Evolutionary conservation across 78 protist species (phyloP).

Genomic region (Dictyostelium firmibasis): DNA sequence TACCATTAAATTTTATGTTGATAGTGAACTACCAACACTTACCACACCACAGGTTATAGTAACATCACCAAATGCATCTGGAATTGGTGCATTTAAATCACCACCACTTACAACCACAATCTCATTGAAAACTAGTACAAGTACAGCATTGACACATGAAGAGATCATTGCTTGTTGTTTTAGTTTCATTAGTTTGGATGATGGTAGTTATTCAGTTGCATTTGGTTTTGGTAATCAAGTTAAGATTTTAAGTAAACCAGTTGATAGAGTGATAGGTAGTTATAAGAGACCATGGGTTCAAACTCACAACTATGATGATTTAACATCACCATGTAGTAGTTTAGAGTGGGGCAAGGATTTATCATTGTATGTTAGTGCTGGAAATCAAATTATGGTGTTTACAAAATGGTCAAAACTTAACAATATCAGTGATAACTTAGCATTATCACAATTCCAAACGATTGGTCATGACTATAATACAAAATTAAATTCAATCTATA

Average conservation of each 20-base stretch:
- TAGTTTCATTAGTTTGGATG: slow-evolving; percentile 7
- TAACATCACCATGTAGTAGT: neutral
- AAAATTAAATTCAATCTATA: slow-evolving; percentile 4
- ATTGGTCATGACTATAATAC: neutral
- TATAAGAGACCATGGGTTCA: slow-evolving; percentile 58
- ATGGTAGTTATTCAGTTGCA: slow-evolving; percentile 14
- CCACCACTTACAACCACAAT: neutral
- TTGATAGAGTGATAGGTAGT: slow-evolving; percentile 40
- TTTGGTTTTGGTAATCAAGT: slow-evolving; percentile 12
- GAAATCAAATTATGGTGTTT: slow-evolving; percentile 65
- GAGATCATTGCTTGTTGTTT: neutral
- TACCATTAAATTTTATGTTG: slow-evolving; percentile 30
- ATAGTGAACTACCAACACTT: neutral
- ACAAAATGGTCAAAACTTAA: slow-evolving; percentile 61
- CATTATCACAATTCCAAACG: neutral
- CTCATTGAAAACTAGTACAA: neutral
- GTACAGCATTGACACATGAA: neutral
- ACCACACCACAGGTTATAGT: neutral
- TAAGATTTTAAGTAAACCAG: slow-evolving; percentile 11
- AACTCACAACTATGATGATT: slow-evolving; percentile 33
- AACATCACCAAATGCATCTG: neutral
- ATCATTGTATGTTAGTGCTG: slow-evolving; percentile 33
- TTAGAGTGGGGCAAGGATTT: slow-evolving; percentile 58
- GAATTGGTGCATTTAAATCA: neutral
- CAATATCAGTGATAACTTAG: neutral